Base-by-base conservation (phyloP, 108 stramenopile genomes). In the Fistulifera solaris region DNA sequence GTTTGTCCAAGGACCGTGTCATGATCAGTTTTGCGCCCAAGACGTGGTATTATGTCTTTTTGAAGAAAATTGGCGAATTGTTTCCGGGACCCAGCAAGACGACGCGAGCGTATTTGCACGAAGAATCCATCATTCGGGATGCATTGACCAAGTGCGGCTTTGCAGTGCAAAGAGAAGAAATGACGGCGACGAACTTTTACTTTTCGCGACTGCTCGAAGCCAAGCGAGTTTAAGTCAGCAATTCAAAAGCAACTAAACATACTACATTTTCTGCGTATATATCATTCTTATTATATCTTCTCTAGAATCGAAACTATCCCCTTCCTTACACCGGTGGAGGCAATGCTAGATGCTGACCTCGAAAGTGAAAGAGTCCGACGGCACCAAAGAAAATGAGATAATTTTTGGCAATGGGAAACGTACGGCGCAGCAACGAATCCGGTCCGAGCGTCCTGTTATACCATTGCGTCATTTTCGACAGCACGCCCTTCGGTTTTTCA, bases 51-150 rank as follows among this genome's bases (percentile, higher is more conserved):
- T 95, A 91, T 71, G 66, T 68, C 0, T 54, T 81, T 21, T 75
- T 97, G 66, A 97, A 97, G 70, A 94, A 94, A 77, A 52, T 97
- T 64, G 96, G 96, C 18, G 92, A 88, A 66, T 72, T 97, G 19
- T 97, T 97, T 75, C 96, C 96, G 3, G 96, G 96, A 60, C 94
- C 94, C 44, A 84, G 81, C 56, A 97, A 97, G 67, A 92, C 96
- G 4, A 97, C 96, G 17, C 70, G 96, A 46, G 96, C 96, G 1
- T 97, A 97, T 56, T 64, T 97, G 48, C 96, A 97, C 68, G 81
- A 91, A 56, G 96, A 97, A 79, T 47, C 54, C 14, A 79, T 87
- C 13, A 94, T 97, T 17, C 67, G 81, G 35, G 66, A 72, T 26
- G 92, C 93, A 0, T 59, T 97, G 56, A 53, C 62, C 21, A 66